phyloP scores from a whole-genome alignment of 2,329 filamentous ascomycete genomes.

The Sordariomycetes sp. region DNA sequence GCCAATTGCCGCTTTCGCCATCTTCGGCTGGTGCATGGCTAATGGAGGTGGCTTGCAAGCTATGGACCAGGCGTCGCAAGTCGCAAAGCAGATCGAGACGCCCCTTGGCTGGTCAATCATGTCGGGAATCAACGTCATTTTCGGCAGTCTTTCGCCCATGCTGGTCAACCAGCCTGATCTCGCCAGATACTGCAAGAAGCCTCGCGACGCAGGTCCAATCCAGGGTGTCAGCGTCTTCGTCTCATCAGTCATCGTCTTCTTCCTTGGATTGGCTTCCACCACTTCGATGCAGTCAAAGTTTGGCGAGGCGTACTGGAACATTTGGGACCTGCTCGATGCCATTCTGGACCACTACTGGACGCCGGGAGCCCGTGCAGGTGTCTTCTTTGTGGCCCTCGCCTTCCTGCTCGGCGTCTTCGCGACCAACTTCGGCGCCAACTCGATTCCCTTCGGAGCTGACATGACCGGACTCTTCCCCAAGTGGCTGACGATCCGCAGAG shows the following conservation, averaged over 20 bases:
- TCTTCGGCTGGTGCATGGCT: slow-evolving; percentile 24
- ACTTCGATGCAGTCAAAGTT: slow-evolving; percentile 21
- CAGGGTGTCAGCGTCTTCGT: slow-evolving; percentile 17
- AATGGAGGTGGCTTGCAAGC: slow-evolving; percentile 13
- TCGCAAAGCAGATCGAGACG: slow-evolving; percentile 13
- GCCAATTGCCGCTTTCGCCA: slow-evolving; percentile 22
- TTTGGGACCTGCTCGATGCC: slow-evolving; percentile 21
- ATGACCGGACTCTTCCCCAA: slow-evolving; percentile 19
- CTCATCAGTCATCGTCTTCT: slow-evolving; percentile 15
- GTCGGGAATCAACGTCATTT: slow-evolving; percentile 25
- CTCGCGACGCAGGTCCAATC: slow-evolving; percentile 17
- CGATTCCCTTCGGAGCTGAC: slow-evolving; percentile 22
- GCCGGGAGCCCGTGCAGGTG: slow-evolving; percentile 14
- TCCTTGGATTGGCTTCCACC: slow-evolving; percentile 18
- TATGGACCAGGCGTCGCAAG: slow-evolving; percentile 15
- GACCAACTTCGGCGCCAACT: slow-evolving; percentile 18
- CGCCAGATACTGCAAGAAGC: slow-evolving; percentile 21
- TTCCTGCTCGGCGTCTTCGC: slow-evolving; percentile 13
- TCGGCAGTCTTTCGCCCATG: slow-evolving; percentile 23
- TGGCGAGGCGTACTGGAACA: slow-evolving; percentile 23
- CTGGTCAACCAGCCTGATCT: slow-evolving; percentile 26
- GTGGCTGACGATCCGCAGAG: slow-evolving; percentile 20
- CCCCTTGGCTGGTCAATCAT: slow-evolving; percentile 26
- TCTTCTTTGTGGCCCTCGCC: slow-evolving; percentile 17
- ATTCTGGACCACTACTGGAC: slow-evolving; percentile 25